A percentile compares a stretch with the other conserved stretches of the same genome.
These are phyloP conservation scores for Nothopassalora personata DNA, from an alignment of 2,329 filamentous ascomycete species.

Conservation along the genomic window DNA sequence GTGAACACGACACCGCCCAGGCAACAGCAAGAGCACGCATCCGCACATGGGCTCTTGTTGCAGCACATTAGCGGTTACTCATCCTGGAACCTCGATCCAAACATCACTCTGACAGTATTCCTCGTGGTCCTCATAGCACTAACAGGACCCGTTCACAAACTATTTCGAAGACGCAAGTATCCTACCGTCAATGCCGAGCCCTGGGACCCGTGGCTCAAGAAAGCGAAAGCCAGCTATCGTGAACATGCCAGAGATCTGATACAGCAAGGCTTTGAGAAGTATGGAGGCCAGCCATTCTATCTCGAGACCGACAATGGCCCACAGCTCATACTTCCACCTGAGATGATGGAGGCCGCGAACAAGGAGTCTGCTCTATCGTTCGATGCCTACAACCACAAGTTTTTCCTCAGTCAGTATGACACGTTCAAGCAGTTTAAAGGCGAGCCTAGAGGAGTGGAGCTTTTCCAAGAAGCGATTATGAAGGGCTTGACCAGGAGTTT, in stretches of 20 bases:
- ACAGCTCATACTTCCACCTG: slow-evolving; percentile 6
- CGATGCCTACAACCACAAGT: not conserved
- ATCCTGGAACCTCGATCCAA: not conserved
- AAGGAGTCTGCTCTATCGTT: not conserved
- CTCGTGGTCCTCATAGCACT: not conserved
- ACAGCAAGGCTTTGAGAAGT: not conserved
- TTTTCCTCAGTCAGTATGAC: slow-evolving; percentile 2
- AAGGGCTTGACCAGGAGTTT: slow-evolving; percentile 13
- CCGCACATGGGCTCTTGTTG: not conserved
- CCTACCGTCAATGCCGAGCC: not conserved
- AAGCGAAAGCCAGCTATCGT: not conserved
- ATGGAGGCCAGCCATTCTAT: slow-evolving; percentile 1
- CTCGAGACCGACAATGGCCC: slow-evolving; percentile 4
- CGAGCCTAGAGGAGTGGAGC: not conserved
- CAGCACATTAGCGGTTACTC: not conserved
- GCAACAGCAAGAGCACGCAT: not conserved
- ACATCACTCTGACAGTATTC: not conserved
- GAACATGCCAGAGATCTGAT: slow-evolving; percentile 1
- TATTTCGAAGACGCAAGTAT: not conserved
- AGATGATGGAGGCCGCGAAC: slow-evolving; percentile 9
- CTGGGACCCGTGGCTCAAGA: not conserved
- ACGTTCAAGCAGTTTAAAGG: slow-evolving; percentile 7
- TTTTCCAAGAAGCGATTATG: slow-evolving; percentile 14
- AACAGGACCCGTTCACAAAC: not conserved
- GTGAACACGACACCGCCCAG: not conserved